Base-by-base conservation (phyloP, 495 filamentous ascomycete species). In the Cryomyces minteri region DNA sequence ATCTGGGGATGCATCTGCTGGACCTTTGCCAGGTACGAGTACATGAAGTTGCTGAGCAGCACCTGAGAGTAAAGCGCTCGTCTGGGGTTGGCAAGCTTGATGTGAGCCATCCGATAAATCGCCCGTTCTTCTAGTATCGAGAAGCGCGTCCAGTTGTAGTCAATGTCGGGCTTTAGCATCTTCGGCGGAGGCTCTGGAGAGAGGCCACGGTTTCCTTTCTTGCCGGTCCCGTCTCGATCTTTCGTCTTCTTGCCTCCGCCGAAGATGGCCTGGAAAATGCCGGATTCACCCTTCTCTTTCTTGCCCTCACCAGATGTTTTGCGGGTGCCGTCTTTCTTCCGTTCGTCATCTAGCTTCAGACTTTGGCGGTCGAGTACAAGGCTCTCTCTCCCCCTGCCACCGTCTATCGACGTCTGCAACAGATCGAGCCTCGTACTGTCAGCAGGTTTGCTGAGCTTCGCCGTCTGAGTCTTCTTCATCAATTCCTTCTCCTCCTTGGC, bases 1-100 rank as follows among this genome's bases (percentile, higher is more conserved):
- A 94, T 78, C 51, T 88, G 82, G 31, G 92, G 90, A 58, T 96
- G 90, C 80, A 95, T 94, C 51, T 90, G 84, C 63, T 98, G 90
- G 32, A 99, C 90, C 63, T 96, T 96, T 43, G 88, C 92, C 51
- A 99, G 73, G 60, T 99, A 99, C 31, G 84, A 88, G 68, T 99
- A 99, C 90, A 99, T 99, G 62, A 99, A 99, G 55, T 99, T 99
- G 63, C 88, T 95, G 53, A 99, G 77, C 43, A 99, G 70, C 28
- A 99, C 90, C 58, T 99, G 90, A 40, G 88, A 94, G 54, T 93
- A 84, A 32, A 99, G 64, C 37, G 88, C 82, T 31, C 90, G 79
- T 8, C 90, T 77, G 32, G 90, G 90, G 58, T 99, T 99, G 4
- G 90, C 90, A 43, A 99, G 80, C 62, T 99, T 99, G 63, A 96